A percentile compares a stretch with the other conserved stretches of the same genome.
phyloP scores from a whole-genome alignment of 1,139 yeast species.

The Wickerhamiella pararugosa region DNA sequence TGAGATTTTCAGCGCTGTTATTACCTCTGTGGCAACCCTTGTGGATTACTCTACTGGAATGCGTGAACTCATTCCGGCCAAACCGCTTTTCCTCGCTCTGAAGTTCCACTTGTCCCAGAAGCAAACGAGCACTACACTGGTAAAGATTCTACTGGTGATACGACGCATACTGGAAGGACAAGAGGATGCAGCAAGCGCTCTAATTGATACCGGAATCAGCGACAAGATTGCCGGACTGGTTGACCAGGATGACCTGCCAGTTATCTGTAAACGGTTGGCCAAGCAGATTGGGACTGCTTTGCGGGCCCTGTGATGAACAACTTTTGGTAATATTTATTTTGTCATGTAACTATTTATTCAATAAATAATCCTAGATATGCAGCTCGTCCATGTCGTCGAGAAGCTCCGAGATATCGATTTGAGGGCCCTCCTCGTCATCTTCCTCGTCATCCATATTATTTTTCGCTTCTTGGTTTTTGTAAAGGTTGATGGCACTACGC shows the following conservation, averaged over 20 bases:
- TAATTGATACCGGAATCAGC: constrained; percentile 6
- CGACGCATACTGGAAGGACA: constrained; percentile 9
- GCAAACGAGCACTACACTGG: constrained; percentile 11
- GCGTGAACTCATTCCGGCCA: constrained; percentile 8
- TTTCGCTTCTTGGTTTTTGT: constrained; percentile 63
- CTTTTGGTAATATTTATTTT: background rate
- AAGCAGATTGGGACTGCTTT: constrained; percentile 1
- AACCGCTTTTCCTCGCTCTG: constrained; percentile 8
- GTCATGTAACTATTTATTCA: background rate
- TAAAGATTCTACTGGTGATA: constrained; percentile 13
- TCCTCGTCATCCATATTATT: constrained; percentile 17
- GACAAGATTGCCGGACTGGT: constrained; percentile 1
- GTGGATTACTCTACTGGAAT: constrained; percentile 10
- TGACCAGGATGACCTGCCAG: constrained; percentile 9
- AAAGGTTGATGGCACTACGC: constrained; percentile 78
- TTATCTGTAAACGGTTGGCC: constrained; percentile 10
- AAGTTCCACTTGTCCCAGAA: constrained; percentile 5
- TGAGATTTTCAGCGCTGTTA: constrained; percentile 11
- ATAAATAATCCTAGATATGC: background rate
- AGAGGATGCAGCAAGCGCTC: background rate
- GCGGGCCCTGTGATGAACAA: background rate
- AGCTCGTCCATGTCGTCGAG: constrained; percentile 75
- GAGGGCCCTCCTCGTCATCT: constrained; percentile 29
- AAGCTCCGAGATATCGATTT: constrained; percentile 26
- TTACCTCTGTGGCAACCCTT: constrained; percentile 12